Percentiles rank a stretch among this genome's conserved stretches.
phyloP scores from a whole-genome alignment of 192 early-diverging fungal species.

The Coemansia brasiliensis region DNA sequence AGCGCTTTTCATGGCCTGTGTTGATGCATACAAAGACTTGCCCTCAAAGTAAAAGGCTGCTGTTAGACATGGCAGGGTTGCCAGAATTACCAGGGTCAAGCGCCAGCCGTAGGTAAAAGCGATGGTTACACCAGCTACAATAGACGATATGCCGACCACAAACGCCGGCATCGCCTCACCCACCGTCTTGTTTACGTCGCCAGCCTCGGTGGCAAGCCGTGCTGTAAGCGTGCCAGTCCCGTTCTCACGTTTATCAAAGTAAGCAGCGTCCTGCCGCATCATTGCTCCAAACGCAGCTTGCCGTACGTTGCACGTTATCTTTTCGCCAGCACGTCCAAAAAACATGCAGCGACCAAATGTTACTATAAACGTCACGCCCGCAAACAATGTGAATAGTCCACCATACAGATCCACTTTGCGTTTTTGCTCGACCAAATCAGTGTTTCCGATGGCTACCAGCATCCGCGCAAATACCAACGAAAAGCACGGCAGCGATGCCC shows the following conservation, averaged over 20 bases:
- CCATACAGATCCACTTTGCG: slow-evolving; percentile 57
- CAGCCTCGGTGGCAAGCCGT: slow-evolving; percentile 80
- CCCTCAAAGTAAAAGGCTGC: slow-evolving; percentile 42
- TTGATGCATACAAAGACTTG: slow-evolving; percentile 41
- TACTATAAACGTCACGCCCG: slow-evolving; percentile 59
- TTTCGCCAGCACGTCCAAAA: slow-evolving; percentile 68
- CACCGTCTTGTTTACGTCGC: slow-evolving; percentile 59
- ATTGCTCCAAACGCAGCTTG: slow-evolving; percentile 67
- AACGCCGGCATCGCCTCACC: slow-evolving; percentile 47
- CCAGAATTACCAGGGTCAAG: slow-evolving; percentile 75
- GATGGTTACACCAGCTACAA: slow-evolving; percentile 57
- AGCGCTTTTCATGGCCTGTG: slow-evolving; percentile 64
- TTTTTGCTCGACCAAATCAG: slow-evolving; percentile 26
- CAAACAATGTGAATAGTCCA: slow-evolving; percentile 63
- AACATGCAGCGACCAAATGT: slow-evolving; percentile 57
- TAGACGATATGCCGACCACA: slow-evolving; percentile 16
- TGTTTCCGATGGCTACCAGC: slow-evolving; percentile 29
- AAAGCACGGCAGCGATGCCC: slow-evolving; percentile 77
- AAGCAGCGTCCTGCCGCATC: slow-evolving; percentile 83
- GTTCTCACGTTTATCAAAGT: slow-evolving; percentile 79
- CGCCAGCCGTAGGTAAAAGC: slow-evolving; percentile 79
- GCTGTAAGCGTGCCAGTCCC: slow-evolving; percentile 79
- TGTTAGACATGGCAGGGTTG: slow-evolving; percentile 61
- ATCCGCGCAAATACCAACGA: slow-evolving; percentile 65
- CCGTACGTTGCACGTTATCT: slow-evolving; percentile 71